Percentiles rank a stretch among this genome's conserved stretches.
Evolutionary conservation across 2,329 filamentous ascomycete genomes (phyloP).

Genomic region (Fusarium anthophilum): DNA sequence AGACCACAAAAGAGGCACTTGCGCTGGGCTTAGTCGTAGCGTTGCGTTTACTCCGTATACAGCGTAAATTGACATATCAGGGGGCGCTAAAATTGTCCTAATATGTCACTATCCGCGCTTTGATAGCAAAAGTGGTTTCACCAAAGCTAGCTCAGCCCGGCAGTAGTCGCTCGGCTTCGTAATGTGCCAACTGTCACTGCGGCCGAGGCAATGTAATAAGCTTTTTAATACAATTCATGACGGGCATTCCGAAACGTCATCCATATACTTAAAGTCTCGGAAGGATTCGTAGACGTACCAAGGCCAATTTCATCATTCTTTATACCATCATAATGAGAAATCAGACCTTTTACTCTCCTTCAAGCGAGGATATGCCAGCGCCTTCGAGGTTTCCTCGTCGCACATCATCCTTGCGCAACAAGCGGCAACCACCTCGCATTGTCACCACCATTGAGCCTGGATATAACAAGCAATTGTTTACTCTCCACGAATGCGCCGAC

Average conservation of each 20-base stretch:
- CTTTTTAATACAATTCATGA: neutral
- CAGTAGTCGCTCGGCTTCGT: neutral
- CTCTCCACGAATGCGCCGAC: neutral
- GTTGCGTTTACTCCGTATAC: neutral
- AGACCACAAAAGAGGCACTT: neutral
- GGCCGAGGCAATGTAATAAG: too few species aligned
- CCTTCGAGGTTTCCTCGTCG: neutral
- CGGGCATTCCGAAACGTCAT: neutral
- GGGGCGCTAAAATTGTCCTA: neutral
- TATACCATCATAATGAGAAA: neutral
- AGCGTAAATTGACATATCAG: neutral
- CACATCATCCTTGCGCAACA: neutral
- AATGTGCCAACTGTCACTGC: neutral
- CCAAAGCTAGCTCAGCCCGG: neutral
- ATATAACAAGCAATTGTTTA: neutral
- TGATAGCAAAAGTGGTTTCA: neutral
- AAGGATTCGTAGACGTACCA: neutral
- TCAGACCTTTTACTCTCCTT: neutral
- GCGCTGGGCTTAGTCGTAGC: neutral
- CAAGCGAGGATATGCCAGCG: neutral
- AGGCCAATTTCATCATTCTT: neutral
- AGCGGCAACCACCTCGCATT: neutral
- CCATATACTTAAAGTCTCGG: neutral
- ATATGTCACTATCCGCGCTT: neutral
- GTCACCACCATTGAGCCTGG: neutral